Base-by-base conservation (phyloP, 2,329 filamentous ascomycete species). In the Pyrenophora teres region DNA sequence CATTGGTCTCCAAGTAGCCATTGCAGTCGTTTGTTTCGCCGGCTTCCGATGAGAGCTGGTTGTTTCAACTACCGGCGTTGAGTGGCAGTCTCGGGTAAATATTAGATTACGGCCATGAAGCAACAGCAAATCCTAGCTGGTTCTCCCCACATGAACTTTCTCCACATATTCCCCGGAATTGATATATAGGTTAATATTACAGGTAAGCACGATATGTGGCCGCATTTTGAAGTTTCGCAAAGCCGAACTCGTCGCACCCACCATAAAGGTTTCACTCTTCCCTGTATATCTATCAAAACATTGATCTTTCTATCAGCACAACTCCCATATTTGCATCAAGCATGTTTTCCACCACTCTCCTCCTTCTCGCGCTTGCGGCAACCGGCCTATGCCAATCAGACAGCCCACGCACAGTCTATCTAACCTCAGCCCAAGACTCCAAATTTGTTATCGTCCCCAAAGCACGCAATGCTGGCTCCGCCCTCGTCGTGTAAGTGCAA, bases 361-460 rank as follows among this genome's bases (percentile, higher is more conserved):
- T 68, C 37, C 33, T 52, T 18, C 46, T 67, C 21, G 60, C 59
- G 12, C 51, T 70, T 32, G 59, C 59, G 13, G 61, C 57, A 21
- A 59, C 58, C 7, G 56, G 56, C 31, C 33, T 70, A 9, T 52
- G 62, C 18, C 63, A 68, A 43, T 50, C 65, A 8, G 58, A 51
- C 19, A 67, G 64, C 23, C 69, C 70, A 40, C 65, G 65, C 32
- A 59, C 51, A 18, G 66, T 69, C 23, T 69, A 67, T 54, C 64
- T 70, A 18, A 65, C 64, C 3, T 69, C 66, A 1, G 58, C 60
- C 35, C 65, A 67, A 41, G 66, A 70, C 48, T 43, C 56, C 5
- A 68, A 64, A 47, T 69, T 58, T 38, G 64, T 67, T 19, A 56
- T 70, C 2, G 65, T 68, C 5, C 67, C 68, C 2, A 69, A 68